Base-by-base conservation (phyloP, 179 eudicot species). In the Pouteria campechiana region DNA sequence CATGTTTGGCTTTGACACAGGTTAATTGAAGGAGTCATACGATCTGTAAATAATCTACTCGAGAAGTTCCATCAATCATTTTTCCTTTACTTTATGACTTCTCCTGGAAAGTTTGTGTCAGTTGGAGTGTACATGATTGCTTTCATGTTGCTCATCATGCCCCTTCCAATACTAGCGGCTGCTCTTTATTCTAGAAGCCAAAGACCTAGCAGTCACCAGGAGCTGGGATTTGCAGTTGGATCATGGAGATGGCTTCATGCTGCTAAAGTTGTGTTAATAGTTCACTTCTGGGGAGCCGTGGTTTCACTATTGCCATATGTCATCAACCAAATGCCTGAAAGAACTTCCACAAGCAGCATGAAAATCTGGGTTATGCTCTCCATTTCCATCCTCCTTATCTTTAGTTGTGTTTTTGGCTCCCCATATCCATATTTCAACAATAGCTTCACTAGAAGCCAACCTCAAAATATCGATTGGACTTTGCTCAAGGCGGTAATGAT, bases 51-150 rank as follows among this genome's bases (percentile, higher is more conserved):
- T 73, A 90, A 90, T 62, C 84, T 90, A 38, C 96, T 90, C 3
- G 98, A 90, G 68, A 90, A 90, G 63, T 86, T 90, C 65, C 98
- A 90, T 68, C 96, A 86, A 53, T 90, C 98, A 54, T 90, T 86
- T 53, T 90, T 90, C 44, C 79, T 86, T 20, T 90, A 90, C 66
- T 79, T 90, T 37, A 52, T 90, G 52, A 79, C 96, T 7, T 81
- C 82, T 3, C 74, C 98, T 28, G 75, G 69, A 66, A 86, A 83
- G 48, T 90, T 86, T 42, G 90, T 86, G 45, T 90, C 98, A n/a
- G 96, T 90, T 25, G 98, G 98, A 56, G 82, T 90, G 37, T 90
- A 90, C 81, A 90, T 90, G 98, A 82, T 90, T 17, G 74, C 88
- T 41, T 90, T 90, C 61, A 80, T 74, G 3, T 77, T 90, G 44